Evolutionary conservation across 1,284 basidiomycete species (phyloP), one percentile per base, ranked within the genome.

Genomic region (Volvariella volvacea): DNA sequence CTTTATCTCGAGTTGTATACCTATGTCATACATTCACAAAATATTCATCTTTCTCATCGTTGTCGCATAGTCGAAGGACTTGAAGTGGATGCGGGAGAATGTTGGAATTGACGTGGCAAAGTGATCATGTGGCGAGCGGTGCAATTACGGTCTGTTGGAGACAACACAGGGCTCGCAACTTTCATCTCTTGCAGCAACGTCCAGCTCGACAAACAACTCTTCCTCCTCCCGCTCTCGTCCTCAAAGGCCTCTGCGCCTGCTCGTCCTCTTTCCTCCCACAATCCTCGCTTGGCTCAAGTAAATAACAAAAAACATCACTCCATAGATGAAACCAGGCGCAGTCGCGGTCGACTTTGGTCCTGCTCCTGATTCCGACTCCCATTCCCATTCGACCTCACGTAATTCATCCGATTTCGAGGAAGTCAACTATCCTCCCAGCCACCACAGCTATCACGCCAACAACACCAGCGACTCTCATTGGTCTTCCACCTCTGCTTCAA

Each of bases 381-480:
- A 30, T 66, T 47, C 61, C 1, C 44, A 25, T 36, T 15, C 30
- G 22, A 39, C 20, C n/a, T 37, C 62, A 41, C 64, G 66, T 51
- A 61, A 65, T 48, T 79, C 80, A 44, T 79, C 77, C 52, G 83
- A 84, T 49, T 87, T 84, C 61, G 82, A 88, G 64, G 74, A 87
- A 58, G 66, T 85, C 50, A 58, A 70, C 21, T 77, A 87, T 53
- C 82, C 83, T 32, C 52, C 58, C 37, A 59, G 60, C 52, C 54
- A 68, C 57, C 63, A 58, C 34, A 7, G 55, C 47, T 62, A 17
- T 46, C 60, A 43, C 43, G 56, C 42, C 63, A 55, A 51, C 53
- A 60, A 52, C 57, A 56, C 57, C 56, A 59, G 53, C 9, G 30
- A 31, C 34, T 16, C 34, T 36, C 34, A 36, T 20, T 8, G 6